Percentiles rank a stretch among this genome's conserved stretches.
Evolutionary conservation across 352 stramenopile genomes (phyloP).

Genomic region (Pythium apleroticum): DNA sequence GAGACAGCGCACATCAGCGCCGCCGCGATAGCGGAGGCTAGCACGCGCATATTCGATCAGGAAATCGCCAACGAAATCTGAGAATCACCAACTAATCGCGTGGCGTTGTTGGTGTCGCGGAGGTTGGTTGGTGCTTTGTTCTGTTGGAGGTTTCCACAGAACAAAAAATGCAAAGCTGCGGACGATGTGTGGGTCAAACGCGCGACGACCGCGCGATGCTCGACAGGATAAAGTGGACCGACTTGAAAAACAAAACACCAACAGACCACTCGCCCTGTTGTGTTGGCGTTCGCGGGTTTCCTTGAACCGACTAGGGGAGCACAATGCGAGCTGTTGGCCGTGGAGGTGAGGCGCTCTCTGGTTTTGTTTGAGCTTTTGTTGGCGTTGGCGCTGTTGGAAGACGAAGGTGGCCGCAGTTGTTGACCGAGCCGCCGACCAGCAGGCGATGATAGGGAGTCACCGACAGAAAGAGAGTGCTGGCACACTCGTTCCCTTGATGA

Average conservation of each 20-base stretch:
- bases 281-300: slow-evolving; percentile 4
- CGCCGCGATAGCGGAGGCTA: background rate
- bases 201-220: background rate
- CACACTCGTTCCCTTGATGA: background rate
- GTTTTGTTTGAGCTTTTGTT: background rate
- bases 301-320: slow-evolving; percentile 1
- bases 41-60: slow-evolving; percentile 12
- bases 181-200: background rate
- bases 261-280: background rate
- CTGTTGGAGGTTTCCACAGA: slow-evolving; percentile 3
- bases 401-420: slow-evolving; percentile 1
- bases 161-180: background rate
- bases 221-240: background rate
- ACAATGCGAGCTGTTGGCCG: background rate
- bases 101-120: background rate
- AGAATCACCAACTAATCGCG: background rate
- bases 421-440: background rate
- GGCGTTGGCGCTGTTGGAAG: slow-evolving; percentile 2
- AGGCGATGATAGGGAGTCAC: slow-evolving; percentile 1
- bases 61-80: slow-evolving; percentile 2
- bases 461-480: background rate
- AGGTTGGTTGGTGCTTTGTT: background rate
- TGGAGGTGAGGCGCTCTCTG: background rate
- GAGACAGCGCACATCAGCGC: slow-evolving; percentile 5
- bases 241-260: background rate